Percentiles rank a stretch among this genome's conserved stretches.
Conservation (phyloP, 2,329 filamentous ascomycete genomes). For the Neonectria punicea region DNA sequence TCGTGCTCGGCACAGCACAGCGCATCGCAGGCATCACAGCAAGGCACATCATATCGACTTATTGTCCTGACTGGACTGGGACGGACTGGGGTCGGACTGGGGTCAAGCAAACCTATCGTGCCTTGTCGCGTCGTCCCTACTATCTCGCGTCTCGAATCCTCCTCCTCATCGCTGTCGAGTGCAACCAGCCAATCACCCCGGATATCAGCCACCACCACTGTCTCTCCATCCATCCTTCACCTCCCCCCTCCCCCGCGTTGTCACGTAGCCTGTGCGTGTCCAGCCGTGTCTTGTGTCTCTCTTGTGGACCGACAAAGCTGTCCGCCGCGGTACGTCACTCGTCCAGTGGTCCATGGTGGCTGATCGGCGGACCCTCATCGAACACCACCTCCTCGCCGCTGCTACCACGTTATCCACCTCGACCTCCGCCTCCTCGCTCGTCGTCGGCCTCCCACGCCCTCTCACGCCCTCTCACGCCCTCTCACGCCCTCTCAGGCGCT, state of each 20-base stretch:
- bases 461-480: too few relatives aligned
- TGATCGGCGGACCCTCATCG: constrained; percentile 24
- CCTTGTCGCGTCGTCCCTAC: constrained; percentile 1
- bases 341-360: constrained; percentile 3
- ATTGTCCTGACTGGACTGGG: neutral
- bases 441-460: neutral
- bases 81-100: neutral
- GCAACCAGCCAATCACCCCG: constrained; percentile 13
- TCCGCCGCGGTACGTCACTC: constrained; percentile 3
- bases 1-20: neutral
- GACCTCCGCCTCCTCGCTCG: neutral
- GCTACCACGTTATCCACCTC: constrained; percentile 26
- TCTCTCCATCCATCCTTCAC: neutral
- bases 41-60: neutral
- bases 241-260: constrained; percentile 28
- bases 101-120: neutral
- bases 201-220: constrained; percentile 7
- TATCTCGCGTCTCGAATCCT: constrained; percentile 3
- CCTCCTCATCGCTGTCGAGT: neutral
- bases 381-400: constrained; percentile 16
- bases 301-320: constrained; percentile 5
- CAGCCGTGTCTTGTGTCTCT: neutral
- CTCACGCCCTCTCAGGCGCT: constrained; percentile 1
- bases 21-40: too few relatives aligned
- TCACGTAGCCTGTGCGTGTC: constrained; percentile 29